Conservation (phyloP, 2,329 filamentous ascomycete genomes). For the Berkeleyomyces rouxiae region DNA sequence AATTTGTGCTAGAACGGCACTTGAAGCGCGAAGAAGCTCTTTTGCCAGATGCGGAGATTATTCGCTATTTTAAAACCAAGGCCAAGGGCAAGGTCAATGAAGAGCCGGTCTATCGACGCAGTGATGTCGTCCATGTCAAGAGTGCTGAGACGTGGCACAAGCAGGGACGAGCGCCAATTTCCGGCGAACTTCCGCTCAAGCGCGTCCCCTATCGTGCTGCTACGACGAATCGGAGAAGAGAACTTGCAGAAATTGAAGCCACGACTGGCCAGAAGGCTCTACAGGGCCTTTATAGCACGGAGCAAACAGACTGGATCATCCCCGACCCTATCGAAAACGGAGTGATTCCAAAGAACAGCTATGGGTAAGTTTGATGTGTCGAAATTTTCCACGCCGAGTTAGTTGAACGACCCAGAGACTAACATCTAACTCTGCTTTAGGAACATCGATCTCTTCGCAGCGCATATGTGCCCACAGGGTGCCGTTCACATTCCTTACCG, state of each 20-base stretch:
- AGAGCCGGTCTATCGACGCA: slow-evolving; percentile 65
- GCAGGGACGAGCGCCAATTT: slow-evolving; percentile 62
- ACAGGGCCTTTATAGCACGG: slow-evolving; percentile 67
- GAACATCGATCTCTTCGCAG: slow-evolving; percentile 90
- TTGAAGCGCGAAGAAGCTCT: slow-evolving; percentile 85
- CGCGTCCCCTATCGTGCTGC: slow-evolving; percentile 80
- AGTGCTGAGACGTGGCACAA: slow-evolving; percentile 96
- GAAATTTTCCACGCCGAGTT: background rate
- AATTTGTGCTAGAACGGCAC: slow-evolving; percentile 74
- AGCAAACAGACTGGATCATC: slow-evolving; percentile 93
- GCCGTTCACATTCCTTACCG: slow-evolving; percentile 70
- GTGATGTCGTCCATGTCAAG: slow-evolving; percentile 71
- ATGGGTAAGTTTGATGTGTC: slow-evolving; percentile 35
- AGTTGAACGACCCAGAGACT: slow-evolving; percentile 13
- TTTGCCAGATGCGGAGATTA: slow-evolving; percentile 46
- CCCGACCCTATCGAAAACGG: slow-evolving; percentile 72
- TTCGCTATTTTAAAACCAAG: slow-evolving; percentile 57
- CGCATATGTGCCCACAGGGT: slow-evolving; percentile 76
- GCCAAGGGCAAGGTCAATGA: slow-evolving; percentile 58
- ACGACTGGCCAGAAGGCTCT: slow-evolving; percentile 66
- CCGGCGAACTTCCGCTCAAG: slow-evolving; percentile 63
- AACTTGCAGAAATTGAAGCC: slow-evolving; percentile 72
- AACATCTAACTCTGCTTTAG: slow-evolving; percentile 17
- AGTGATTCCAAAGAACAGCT: slow-evolving; percentile 81
- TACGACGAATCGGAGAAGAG: slow-evolving; percentile 69